phyloP scores from a whole-genome alignment of 768 basidiomycete species.

The Albatrellus ellisii region DNA sequence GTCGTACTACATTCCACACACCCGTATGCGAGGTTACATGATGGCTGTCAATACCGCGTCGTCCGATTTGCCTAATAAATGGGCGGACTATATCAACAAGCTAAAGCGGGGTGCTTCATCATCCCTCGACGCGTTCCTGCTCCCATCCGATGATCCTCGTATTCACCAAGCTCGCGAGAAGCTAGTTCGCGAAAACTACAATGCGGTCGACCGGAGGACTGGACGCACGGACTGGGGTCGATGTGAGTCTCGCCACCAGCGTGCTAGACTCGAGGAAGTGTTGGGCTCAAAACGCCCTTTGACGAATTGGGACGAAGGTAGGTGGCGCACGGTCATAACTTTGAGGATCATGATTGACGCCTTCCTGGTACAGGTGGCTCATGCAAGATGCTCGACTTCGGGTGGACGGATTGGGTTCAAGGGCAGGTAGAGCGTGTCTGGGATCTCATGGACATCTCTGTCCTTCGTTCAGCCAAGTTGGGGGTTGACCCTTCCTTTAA shows the following conservation, averaged over 20 bases:
- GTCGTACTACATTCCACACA: conserved; percentile 89
- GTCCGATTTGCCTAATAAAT: conserved; percentile 49
- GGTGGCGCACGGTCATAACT: conserved; percentile 11
- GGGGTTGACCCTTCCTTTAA: conserved; percentile 83
- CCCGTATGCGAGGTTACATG: conserved; percentile 82
- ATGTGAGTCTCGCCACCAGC: conserved; percentile 85
- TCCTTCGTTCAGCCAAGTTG: conserved; percentile 65
- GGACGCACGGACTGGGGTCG: conserved; percentile 84
- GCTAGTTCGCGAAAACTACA: conserved; percentile 56
- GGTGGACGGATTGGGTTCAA: conserved; percentile 91
- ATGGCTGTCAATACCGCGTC: conserved; percentile 58
- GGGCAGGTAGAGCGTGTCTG: conserved; percentile 90
- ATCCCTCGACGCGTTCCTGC: conserved; percentile 83
- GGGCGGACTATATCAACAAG: conserved; percentile 51
- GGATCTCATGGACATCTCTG: conserved; percentile 89
- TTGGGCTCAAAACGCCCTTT: conserved; percentile 77
- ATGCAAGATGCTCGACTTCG: conserved; percentile 78
- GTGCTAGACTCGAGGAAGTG: conserved; percentile 72
- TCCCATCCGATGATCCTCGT: conserved; percentile 82
- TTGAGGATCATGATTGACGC: neutral
- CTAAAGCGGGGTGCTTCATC: conserved; percentile 78
- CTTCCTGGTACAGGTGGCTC: conserved; percentile 43
- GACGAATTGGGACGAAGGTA: conserved; percentile 90
- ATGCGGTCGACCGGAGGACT: conserved; percentile 49
- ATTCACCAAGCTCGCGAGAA: conserved; percentile 83